Evolutionary conservation across 2,329 filamentous ascomycete species (phyloP).

Genomic region (Fusarium continuum): DNA sequence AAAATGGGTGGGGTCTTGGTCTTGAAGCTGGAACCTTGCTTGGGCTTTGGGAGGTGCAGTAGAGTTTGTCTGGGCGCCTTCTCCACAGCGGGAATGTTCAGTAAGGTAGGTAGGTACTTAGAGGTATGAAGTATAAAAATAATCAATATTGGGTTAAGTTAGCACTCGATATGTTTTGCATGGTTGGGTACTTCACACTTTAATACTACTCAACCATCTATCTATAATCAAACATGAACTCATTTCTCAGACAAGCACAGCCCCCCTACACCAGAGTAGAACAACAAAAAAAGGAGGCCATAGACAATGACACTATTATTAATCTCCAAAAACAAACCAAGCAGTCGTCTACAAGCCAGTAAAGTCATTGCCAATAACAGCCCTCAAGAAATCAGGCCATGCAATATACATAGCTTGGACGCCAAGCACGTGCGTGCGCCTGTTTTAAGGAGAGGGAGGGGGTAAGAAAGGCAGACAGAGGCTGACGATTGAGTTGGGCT

Average conservation of each 20-base stretch:
- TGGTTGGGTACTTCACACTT: not conserved
- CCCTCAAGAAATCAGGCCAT: conserved; percentile 40
- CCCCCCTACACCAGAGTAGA: not conserved
- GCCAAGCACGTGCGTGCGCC: conserved; percentile 38
- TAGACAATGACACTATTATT: not conserved
- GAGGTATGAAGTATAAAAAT: conserved; percentile 11
- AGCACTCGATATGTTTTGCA: too few species aligned
- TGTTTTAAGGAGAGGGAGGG: conserved; percentile 1
- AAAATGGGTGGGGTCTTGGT: conserved; percentile 29
- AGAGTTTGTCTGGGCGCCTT: conserved; percentile 25
- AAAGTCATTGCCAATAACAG: conserved; percentile 26
- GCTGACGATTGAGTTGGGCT: conserved; percentile 21
- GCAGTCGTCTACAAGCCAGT: not conserved
- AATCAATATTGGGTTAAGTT: not conserved
- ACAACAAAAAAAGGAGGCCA: not conserved
- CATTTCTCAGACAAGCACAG: conserved; percentile 3
- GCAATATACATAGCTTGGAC: conserved; percentile 35
- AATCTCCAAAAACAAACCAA: not conserved
- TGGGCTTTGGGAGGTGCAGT: conserved; percentile 26
- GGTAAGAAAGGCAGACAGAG: not conserved
- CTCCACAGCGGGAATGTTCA: conserved; percentile 33
- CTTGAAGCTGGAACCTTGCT: not conserved
- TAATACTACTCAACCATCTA: not conserved
- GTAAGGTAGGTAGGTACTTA: too few species aligned
- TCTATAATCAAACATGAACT: not conserved